Evolutionary conservation across 2,329 filamentous ascomycete species (phyloP), one percentile per base, ranked within the genome.

Genomic region (Coniella vitis): DNA sequence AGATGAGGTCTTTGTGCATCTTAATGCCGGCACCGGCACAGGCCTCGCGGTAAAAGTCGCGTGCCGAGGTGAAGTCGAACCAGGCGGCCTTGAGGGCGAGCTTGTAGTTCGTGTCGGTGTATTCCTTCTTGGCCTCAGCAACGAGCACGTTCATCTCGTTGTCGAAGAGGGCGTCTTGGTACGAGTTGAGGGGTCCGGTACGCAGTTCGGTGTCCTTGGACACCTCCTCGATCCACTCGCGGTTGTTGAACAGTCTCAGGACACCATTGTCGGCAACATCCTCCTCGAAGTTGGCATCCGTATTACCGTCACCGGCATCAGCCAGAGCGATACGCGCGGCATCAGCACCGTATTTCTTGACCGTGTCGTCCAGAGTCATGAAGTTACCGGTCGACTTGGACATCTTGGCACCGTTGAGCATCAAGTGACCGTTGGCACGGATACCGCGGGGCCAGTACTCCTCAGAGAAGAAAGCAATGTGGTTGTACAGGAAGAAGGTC

Each of bases 331-430:
- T 43, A 25, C 54, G 44, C 7, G 52, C 49, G 12, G 93, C 93
- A 65, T 97, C 93, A 8, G 93, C 91, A 61, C 93, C 93, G 60
- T 93, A 98, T 67, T 98, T 98, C 59, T 83, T 78, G 13, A 91
- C 85, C 25, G 90, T 79, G 54, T 96, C 87, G 47, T 83, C 79
- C 45, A 97, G 75, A 10, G 93, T 97, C 65, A 98, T 76, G 74
- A 98, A 98, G 72, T 97, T 98, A 54, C 93, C 93, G 0, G 90
- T 96, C 47, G 86, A 91, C 74, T 98, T 98, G 65, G 83, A 86
- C 93, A 98, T 98, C 79, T 98, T 98, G 65, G 95, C 88, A 43
- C 91, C 91, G 65, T 98, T 98, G 56, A 98, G 76, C 67, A 95
- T 81, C 61, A 97, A 71, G 69, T 97, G 91, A 1, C 93, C 93